Base-by-base conservation (phyloP, 768 basidiomycete genomes). In the Tephrocybe rancida region DNA sequence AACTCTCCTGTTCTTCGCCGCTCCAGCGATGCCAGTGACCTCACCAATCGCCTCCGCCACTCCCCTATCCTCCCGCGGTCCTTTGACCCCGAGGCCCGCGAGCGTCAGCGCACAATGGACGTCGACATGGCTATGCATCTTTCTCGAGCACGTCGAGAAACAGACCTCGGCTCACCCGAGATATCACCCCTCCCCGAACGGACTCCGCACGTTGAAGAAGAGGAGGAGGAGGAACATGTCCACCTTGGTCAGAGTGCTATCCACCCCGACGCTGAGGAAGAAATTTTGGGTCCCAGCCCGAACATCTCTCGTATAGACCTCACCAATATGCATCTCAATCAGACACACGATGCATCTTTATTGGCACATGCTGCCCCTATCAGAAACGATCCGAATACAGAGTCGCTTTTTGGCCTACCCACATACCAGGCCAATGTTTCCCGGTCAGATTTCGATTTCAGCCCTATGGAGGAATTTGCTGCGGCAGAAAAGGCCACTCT, bases 81-180 rank as follows among this genome's bases (percentile, higher is more conserved):
- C 8, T 79, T 81, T 55, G 85, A 90, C 65, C 81, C 88, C 0
- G 83, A 90, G 48, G 84, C 83, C 18, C 77, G 86, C 50, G 94
- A 97, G 68, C 84, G 95, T 18, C 95, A 98, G 75, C 82, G 90
- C 30, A 86, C 92, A 5, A 91, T 97, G 87, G 95, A 98, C 63
- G 91, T 91, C 0, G 94, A 95, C 63, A 92, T 93, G 89, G 92
- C 90, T 48, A 80, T 91, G 65, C 87, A 89, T 27, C 81, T 89
- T 37, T 88, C 87, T 21, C 78, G 83, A 19, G 89, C 88, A 1
- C 81, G 90, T 19, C 76, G 86, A 55, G 85, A 85, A 46, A 87
- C 87, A 0, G 22, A 7, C 6, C 68, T 73, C 3, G 56, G 68
- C 13, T 66, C 76, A 57, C 64, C 74, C 46, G 67, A 67, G 55